These are phyloP conservation scores for Alternaria atra DNA, from an alignment of 2,329 filamentous ascomycete species.

Conservation along the genomic window DNA sequence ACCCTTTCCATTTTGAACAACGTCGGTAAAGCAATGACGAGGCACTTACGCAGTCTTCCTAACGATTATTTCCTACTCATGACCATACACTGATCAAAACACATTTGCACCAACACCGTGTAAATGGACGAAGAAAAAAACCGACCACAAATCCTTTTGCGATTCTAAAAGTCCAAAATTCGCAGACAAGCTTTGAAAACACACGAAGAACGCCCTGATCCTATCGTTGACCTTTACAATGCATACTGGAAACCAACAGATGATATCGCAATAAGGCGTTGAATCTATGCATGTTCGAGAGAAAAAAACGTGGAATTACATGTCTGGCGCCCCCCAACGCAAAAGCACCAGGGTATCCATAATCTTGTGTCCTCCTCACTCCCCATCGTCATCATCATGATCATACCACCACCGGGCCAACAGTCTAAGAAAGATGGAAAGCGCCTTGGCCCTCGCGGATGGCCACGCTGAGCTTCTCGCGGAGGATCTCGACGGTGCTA, in stretches of 20 bases:
- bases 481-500: conserved; percentile 78
- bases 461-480: conserved; percentile 79
- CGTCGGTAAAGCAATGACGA: background rate
- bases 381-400: background rate
- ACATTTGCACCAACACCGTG: background rate
- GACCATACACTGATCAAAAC: no score
- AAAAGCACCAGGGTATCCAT: conserved; percentile 11
- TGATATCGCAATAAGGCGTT: background rate
- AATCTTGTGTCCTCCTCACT: background rate
- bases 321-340: background rate
- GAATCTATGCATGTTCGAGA: background rate
- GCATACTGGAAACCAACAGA: background rate
- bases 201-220: background rate
- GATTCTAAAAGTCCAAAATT: background rate
- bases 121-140: background rate
- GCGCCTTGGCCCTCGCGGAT: conserved; percentile 97
- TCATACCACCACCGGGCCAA: background rate
- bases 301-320: background rate
- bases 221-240: background rate
- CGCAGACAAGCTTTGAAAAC: background rate
- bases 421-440: conserved; percentile 84
- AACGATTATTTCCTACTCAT: no score
- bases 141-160: background rate
- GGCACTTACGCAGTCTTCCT: background rate
- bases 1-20: background rate